Base-by-base conservation (phyloP, 202 grass and related monocot species). In the Miscanthus sacchariflorus region DNA sequence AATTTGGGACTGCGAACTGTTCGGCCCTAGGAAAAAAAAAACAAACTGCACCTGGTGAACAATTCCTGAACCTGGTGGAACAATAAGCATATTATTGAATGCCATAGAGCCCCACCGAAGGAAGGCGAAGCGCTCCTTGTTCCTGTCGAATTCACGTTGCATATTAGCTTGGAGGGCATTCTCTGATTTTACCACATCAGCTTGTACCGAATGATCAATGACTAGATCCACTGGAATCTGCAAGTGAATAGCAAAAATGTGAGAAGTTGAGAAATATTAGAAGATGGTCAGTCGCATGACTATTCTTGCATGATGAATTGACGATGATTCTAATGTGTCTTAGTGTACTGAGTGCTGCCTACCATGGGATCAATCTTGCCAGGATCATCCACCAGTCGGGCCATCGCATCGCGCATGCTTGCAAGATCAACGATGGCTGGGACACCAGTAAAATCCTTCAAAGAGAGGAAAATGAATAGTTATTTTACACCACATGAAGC, bases 161-260 rank as follows among this genome's bases (percentile, higher is more conserved):
- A 98, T 98, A 71, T 98, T 98, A 70, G 83, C 74, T 83, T 98
- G 93, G 18, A 98, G 81, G 45, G 95, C 91, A 92, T 98, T 92
- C 39, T 89, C 74, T 10, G 91, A 95, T 84, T 81, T 98, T 90
- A 93, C 95, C 70, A 98, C 95, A 89, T 95, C 95, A 39, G 93
- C 95, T 76, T 95, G 95, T 33, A 95, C 95, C 21, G 95, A 98
- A 52, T 98, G 95, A 63, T 98, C 95, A 70, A 95, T 95, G 50
- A 98, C 95, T 81, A 98, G 95, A 85, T 98, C 95, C 68, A 95
- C 93, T 14, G 95, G 95, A 89, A 97, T 93, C 92, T 97, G 89
- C 46, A 86, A 36, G 35, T 14, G 71, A 78, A 69, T 65, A 65
- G 24, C 36, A 68, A 81, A 88, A 76, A 75, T 3, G 30, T 14